Base-by-base conservation (phyloP, 2,329 filamentous ascomycete genomes). In the Pyrenochaeta sp. region DNA sequence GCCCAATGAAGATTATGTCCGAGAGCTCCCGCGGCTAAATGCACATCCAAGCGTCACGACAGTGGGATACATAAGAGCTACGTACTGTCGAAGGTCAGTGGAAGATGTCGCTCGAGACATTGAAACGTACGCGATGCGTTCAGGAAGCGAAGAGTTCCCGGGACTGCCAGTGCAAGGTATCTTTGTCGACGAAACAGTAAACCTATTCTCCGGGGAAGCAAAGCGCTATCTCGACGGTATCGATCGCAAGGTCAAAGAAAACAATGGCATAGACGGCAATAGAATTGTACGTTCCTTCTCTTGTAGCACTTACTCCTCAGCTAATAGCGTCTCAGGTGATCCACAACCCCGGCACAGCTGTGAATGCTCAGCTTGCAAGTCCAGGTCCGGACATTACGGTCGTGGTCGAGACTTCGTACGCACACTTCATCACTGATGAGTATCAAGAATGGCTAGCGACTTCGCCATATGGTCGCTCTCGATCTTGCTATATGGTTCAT, bases 131-230 rank as follows among this genome's bases (percentile, higher is more conserved):
- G 78, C 77, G 8, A 72, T 65, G 9, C 84, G 83, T 79, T 71
- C 72, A 40, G 69, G 65, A 39, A 42, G 59, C 3, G 25, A 54
- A 3, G 68, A 61, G 15, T 71, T 73, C 54, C 64, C 68, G 8
- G 70, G 70, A 6, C 69, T 84, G 37, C 72, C 74, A 19, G 67
- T 85, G 54, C 73, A 76, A 45, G 83, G 83, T 49, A 82, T 85
- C 60, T 84, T 85, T 67, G 80, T 85, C 42, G 83, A 85, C 61
- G 83, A 85, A 69, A 80, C 80, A 10, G 81, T 82, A 1, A 67
- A 72, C 50, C 15, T 68, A 15, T 72, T 54, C 19, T 59, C 64
- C 1, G 39, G 64, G 8, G 47, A 62, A 13, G 58, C 37, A 12
- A 66, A 67, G 37, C 28, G 13, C 12, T 72, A 70, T 56, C 53